phyloP scores from a whole-genome alignment of 768 basidiomycete species.

The Clitopilus passeckerianus region DNA sequence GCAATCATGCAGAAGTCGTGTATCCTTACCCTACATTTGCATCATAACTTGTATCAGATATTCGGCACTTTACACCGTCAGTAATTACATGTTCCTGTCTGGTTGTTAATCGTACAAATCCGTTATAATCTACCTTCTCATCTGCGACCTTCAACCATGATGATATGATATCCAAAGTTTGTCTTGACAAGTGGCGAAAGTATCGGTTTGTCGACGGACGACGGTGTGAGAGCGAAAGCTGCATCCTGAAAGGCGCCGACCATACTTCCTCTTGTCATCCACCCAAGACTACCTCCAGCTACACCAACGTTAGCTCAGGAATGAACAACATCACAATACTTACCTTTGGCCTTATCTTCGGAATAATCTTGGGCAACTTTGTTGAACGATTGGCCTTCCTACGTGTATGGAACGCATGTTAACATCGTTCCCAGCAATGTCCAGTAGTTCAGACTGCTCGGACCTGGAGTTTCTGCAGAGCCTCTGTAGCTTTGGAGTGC shows the following conservation, averaged over 20 bases:
- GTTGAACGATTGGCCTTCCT: slow-evolving; percentile 79
- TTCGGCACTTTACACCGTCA: neutral
- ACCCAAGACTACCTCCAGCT: slow-evolving; percentile 85
- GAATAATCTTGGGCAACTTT: slow-evolving; percentile 90
- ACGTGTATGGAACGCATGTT: neutral
- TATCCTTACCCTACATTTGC: neutral
- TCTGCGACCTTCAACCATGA: slow-evolving; percentile 86
- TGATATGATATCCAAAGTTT: slow-evolving; percentile 81
- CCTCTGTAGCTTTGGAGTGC: slow-evolving; percentile 74
- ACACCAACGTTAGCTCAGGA: neutral
- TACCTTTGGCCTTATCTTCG: slow-evolving; percentile 88
- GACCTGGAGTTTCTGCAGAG: slow-evolving; percentile 76
- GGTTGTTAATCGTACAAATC: neutral
- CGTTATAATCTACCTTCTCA: slow-evolving; percentile 13
- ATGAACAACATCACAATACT: slow-evolving; percentile 1
- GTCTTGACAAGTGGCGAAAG: slow-evolving; percentile 77
- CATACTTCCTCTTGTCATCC: slow-evolving; percentile 87
- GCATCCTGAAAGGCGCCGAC: slow-evolving; percentile 87
- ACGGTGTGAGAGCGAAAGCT: slow-evolving; percentile 78
- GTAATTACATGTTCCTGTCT: neutral
- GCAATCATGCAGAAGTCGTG: neutral
- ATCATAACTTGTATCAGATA: neutral
- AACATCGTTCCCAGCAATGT: no score
- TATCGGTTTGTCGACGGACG: slow-evolving; percentile 74
- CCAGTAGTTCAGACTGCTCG: slow-evolving; percentile 2